Percentiles rank a stretch among this genome's conserved stretches.
These are phyloP conservation scores for Plasmodium relictum DNA, from an alignment of 169 alveolate species.

Conservation along the genomic window DNA sequence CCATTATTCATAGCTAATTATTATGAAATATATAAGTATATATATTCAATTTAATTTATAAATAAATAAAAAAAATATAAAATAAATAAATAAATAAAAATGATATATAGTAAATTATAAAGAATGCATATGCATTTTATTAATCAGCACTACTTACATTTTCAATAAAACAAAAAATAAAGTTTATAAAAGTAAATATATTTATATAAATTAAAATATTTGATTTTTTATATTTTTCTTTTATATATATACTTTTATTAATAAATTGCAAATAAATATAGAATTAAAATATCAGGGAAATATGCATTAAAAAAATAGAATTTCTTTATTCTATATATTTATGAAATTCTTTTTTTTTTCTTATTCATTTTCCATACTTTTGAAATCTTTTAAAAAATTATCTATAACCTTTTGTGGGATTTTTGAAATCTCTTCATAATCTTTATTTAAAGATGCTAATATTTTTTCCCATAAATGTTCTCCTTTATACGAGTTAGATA, in stretches of 20 bases:
- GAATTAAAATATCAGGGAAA: too few relatives aligned
- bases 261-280: neutral
- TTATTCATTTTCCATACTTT: slow-evolving; percentile 34
- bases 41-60: neutral
- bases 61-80: too few relatives aligned
- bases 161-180: too few relatives aligned
- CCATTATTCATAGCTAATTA: neutral
- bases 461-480: slow-evolving; percentile 72
- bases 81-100: too few relatives aligned
- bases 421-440: slow-evolving; percentile 49
- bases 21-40: neutral
- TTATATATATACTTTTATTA: too few relatives aligned
- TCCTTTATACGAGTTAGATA: slow-evolving; percentile 20
- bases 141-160: too few relatives aligned
- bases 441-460: slow-evolving; percentile 55
- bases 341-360: neutral
- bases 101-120: too few relatives aligned
- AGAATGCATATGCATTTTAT: too few relatives aligned
- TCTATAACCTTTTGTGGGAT: slow-evolving; percentile 62
- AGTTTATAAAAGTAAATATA: too few relatives aligned
- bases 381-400: slow-evolving; percentile 53
- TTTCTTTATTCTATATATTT: neutral
- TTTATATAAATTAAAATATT: too few relatives aligned
- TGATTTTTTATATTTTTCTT: too few relatives aligned
- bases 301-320: neutral